A percentile compares a stretch with the other conserved stretches of the same genome.
Conservation (phyloP, 495 filamentous ascomycete species). For the Talaromyces stipitatus region DNA sequence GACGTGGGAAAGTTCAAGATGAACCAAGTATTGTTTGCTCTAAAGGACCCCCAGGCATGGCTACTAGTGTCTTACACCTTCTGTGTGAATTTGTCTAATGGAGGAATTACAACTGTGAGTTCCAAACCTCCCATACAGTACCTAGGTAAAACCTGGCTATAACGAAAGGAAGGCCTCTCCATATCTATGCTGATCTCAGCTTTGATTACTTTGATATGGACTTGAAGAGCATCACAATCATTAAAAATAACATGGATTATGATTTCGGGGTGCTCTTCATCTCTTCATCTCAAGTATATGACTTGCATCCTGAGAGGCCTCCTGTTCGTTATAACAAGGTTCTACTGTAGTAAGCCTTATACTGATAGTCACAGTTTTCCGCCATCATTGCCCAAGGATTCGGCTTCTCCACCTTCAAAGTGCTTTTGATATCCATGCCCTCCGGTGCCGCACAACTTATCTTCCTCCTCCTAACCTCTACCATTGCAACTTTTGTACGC, state of each 20-base stretch:
- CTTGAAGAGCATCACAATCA: too few relatives aligned
- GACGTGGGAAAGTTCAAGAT: conserved; percentile 50
- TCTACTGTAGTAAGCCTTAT: too few relatives aligned
- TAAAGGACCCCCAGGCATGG: conserved; percentile 47
- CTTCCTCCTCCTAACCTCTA: conserved; percentile 25
- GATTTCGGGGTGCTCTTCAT: too few relatives aligned
- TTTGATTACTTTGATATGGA: too few relatives aligned
- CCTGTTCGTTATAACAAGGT: too few relatives aligned
- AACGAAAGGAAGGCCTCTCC: too few relatives aligned
- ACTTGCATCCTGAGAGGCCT: too few relatives aligned
- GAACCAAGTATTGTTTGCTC: conserved; percentile 44
- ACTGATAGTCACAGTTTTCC: conserved; percentile 23
- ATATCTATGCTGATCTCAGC: too few relatives aligned
- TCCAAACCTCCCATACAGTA: conserved; percentile 10
- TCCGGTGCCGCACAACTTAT: conserved; percentile 30
- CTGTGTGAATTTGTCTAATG: conserved; percentile 37
- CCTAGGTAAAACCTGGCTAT: too few relatives aligned
- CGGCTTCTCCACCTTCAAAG: conserved; percentile 28
- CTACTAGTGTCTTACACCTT: conserved; percentile 29
- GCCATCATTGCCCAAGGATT: conserved; percentile 33
- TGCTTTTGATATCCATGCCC: conserved; percentile 32
- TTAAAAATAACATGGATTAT: too few relatives aligned
- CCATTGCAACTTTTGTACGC: conserved; percentile 19
- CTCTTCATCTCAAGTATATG: too few relatives aligned
- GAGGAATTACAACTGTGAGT: conserved; percentile 34